Base-by-base conservation (phyloP, 345 rosid genomes). In the Populus alba region DNA sequence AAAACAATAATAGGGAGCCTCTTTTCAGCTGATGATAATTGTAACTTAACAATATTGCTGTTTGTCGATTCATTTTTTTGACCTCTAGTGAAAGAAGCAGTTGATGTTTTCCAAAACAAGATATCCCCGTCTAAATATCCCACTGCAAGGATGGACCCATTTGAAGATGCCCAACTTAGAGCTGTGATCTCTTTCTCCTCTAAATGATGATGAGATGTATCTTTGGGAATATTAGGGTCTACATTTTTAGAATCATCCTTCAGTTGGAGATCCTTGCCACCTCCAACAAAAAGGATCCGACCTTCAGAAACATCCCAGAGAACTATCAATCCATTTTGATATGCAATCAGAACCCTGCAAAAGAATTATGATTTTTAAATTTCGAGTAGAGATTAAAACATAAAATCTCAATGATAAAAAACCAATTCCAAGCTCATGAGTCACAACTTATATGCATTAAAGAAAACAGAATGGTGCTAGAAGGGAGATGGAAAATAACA, bases 61-160 rank as follows among this genome's bases (percentile, higher is more conserved):
- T 85, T 87, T 76, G 87, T 86, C 69, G 71, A 74, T 66, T 86
- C 86, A 62, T 81, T 79, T 77, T 81, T 85, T 72, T 78, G 84
- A 62, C 78, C 82, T 80, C 83, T 83, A 66, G 75, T 59, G 73
- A 90, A 80, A 51, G 83, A 45, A 74, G 69, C 38, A 65, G 57
- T 65, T 72, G 88, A 84, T 66, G 88, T 80, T 80, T 89, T 87
- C 98, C 97, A 92, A 72, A 94, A 86, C 84, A 90, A 65, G 82
- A 92, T 88, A 84, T 94, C 98, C 41, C 98, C 97, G 80, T 92
- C 98, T 29, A 89, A 86, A 85, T 91, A 94, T 75, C 98, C 98
- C 72, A 90, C 97, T 23, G 95, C 95, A 80, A 92, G 90, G 84
- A 91, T 79, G 61, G 98, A 91, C 65, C 97, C 98, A 85, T 86